A percentile compares a stretch with the other conserved stretches of the same genome.
Conservation (phyloP, 129 eudicot genomes). For the Lonicera japonica region DNA sequence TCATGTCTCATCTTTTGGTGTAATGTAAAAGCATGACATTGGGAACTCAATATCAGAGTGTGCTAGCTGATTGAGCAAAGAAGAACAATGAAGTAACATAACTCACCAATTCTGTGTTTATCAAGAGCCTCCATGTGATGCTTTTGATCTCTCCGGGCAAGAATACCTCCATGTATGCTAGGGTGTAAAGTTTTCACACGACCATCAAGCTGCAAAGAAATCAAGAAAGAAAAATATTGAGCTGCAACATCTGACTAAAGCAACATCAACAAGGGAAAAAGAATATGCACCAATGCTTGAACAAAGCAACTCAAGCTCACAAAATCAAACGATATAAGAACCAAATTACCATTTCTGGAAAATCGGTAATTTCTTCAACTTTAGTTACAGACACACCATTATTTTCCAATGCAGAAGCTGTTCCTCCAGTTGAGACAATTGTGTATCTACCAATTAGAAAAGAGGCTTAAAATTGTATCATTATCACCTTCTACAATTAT, state of each 20-base stretch:
- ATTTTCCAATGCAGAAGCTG: slow-evolving; percentile 80
- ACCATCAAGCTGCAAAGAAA: slow-evolving; percentile 82
- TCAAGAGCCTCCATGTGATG: slow-evolving; percentile 96
- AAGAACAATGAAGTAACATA: no score
- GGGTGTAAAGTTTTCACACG: slow-evolving; percentile 99
- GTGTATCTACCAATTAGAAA: slow-evolving; percentile 45
- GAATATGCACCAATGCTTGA: no score
- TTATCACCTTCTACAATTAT: neutral
- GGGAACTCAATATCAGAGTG: no score
- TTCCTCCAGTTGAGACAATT: slow-evolving; percentile 97
- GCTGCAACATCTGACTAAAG: no score
- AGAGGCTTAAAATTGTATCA: neutral
- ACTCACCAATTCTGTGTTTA: slow-evolving; percentile 73
- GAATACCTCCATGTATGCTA: slow-evolving; percentile 85
- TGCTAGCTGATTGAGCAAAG: no score
- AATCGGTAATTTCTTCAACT: slow-evolving; percentile 83
- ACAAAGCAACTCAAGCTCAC: neutral
- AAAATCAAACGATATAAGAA: neutral
- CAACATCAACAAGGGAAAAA: no score
- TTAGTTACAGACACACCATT: slow-evolving; percentile 77
- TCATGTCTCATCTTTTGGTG: no score
- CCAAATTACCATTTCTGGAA: slow-evolving; percentile 82
- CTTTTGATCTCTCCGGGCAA: slow-evolving; percentile 89
- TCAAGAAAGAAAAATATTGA: no score
- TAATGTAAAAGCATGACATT: no score